A percentile compares a stretch with the other conserved stretches of the same genome.
These are phyloP conservation scores for Coffea canephora DNA, from an alignment of 257 asterid species.

Conservation along the genomic window DNA sequence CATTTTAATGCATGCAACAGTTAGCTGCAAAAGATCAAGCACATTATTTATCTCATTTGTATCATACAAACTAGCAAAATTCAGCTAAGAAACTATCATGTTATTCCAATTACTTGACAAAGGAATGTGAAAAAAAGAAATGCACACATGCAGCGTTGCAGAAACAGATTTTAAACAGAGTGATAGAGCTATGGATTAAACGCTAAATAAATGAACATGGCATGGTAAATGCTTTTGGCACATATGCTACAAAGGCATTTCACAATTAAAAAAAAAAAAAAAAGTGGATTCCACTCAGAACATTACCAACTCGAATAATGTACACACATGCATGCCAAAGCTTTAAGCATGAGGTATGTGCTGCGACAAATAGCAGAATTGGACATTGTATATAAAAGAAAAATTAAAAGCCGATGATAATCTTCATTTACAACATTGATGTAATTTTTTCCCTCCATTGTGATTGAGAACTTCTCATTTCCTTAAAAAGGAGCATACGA, in stretches of 20 bases:
- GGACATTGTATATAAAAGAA: not conserved
- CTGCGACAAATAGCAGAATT: not conserved
- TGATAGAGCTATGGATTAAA: not conserved
- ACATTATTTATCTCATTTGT: not conserved
- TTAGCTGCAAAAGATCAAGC: slow-evolving; percentile 44
- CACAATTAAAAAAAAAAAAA: not conserved
- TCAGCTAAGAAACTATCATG: not conserved
- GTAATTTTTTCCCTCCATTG: not conserved
- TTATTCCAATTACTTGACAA: not conserved
- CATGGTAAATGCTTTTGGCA: not conserved
- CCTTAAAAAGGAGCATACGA: not conserved
- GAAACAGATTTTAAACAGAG: not conserved
- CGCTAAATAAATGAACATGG: not conserved
- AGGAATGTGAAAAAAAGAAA: not conserved
- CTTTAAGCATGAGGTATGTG: not conserved
- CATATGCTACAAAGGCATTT: not conserved
- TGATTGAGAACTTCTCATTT: not conserved
- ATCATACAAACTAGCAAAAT: not conserved
- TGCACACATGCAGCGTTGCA: not conserved
- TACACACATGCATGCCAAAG: not conserved
- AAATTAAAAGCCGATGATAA: not conserved
- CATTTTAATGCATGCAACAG: slow-evolving; percentile 75
- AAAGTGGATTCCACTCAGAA: not conserved
- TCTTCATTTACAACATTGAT: not conserved
- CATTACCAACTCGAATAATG: not conserved